Evolutionary conservation across 163 green algal species (phyloP).

Genomic region (Chlorella variabilis): DNA sequence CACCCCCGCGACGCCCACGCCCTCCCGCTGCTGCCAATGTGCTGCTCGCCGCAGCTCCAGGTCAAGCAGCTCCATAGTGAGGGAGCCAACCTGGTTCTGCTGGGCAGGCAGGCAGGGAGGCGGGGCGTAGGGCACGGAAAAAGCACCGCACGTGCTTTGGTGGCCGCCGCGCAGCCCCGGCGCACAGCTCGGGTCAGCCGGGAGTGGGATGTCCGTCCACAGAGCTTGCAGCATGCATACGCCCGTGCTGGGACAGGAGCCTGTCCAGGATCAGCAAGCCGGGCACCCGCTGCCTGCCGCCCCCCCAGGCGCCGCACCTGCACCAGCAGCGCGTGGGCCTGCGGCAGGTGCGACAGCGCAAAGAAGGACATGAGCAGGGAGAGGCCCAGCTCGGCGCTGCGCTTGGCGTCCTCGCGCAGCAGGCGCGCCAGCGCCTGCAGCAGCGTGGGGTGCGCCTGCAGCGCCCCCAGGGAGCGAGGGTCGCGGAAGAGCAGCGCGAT

Average conservation of each 20-base stretch:
- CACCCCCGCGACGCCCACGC: slow-evolving; percentile 21
- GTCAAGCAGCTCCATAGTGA: slow-evolving; percentile 83
- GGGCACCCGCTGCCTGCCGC: neutral
- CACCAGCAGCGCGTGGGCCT: slow-evolving; percentile 70
- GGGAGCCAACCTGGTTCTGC: slow-evolving; percentile 71
- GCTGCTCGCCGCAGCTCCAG: slow-evolving; percentile 82
- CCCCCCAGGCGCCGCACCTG: slow-evolving; percentile 9
- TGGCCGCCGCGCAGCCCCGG: too few species aligned
- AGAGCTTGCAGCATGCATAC: neutral
- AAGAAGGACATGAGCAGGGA: slow-evolving; percentile 83
- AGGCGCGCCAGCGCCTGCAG: slow-evolving; percentile 75
- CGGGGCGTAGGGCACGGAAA: neutral
- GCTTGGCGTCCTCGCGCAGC: slow-evolving; percentile 81
- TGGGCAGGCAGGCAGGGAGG: neutral
- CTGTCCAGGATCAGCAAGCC: neutral
- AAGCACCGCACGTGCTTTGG: too few species aligned
- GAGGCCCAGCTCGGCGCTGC: slow-evolving; percentile 77
- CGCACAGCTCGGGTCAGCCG: too few species aligned
- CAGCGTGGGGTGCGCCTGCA: slow-evolving; percentile 71
- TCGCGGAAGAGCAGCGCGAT: slow-evolving; percentile 77
- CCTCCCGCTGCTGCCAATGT: slow-evolving; percentile 65
- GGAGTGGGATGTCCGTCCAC: neutral
- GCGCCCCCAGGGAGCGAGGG: slow-evolving; percentile 67
- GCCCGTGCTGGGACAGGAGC: neutral
- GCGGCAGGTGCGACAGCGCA: slow-evolving; percentile 74